Percentiles rank a stretch among this genome's conserved stretches.
Evolutionary conservation across 148 eudicot genomes (phyloP).

Genomic region (Heliamphora exappendiculata): DNA sequence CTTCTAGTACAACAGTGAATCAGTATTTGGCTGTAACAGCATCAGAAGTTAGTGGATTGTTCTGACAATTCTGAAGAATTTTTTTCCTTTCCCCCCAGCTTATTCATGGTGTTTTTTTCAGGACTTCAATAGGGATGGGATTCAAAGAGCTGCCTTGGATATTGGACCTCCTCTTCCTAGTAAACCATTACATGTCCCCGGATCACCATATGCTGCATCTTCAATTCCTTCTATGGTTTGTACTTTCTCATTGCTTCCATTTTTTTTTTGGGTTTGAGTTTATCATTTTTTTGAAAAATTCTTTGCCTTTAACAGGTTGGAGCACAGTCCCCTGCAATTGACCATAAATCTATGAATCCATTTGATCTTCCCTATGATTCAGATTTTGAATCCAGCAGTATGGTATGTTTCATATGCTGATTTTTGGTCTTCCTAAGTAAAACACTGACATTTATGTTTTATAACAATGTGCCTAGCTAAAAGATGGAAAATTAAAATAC

Average conservation of each 20-base stretch:
- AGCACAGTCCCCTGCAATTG: conserved; percentile 21
- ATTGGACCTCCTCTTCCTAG: conserved; percentile 25
- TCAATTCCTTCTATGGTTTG: conserved; percentile 39
- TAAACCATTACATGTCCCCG: conserved; percentile 30
- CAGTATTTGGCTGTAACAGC: conserved; percentile 22
- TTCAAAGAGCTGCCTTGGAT: conserved; percentile 17
- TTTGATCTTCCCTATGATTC: conserved; percentile 63
- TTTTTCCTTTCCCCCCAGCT: neutral
- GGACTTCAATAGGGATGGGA: conserved; percentile 25
- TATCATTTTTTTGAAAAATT: neutral
- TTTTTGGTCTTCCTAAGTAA: neutral
- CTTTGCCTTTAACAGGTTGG: conserved; percentile 41
- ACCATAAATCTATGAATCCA: conserved; percentile 56
- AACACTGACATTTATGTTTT: neutral
- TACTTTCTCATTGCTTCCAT: conserved; percentile 1
- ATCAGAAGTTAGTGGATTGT: conserved; percentile 25
- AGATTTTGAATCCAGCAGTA: conserved; percentile 43
- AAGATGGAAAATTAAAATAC: neutral
- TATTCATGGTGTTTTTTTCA: conserved; percentile 17
- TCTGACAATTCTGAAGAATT: neutral
- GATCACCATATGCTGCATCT: conserved; percentile 25
- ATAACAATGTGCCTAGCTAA: neutral
- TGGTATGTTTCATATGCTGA: conserved; percentile 39
- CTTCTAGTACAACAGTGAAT: conserved; percentile 25
- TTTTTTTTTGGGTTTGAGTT: neutral